Percentiles rank a stretch among this genome's conserved stretches.
Conservation (phyloP, 1,284 basidiomycete genomes). For the Apiotrichum porosum region DNA sequence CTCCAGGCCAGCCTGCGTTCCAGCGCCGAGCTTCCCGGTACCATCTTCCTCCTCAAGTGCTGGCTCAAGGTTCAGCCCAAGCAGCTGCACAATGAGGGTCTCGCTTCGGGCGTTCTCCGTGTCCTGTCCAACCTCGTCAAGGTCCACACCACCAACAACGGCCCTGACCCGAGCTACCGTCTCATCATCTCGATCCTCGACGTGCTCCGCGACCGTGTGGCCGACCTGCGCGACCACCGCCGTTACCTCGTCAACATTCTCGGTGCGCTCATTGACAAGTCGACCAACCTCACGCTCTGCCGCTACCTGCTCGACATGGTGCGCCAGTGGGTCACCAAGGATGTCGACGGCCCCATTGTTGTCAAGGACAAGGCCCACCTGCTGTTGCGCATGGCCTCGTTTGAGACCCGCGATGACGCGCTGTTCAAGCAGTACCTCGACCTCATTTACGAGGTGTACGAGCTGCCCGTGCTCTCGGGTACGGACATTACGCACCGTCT, state of each 20-base stretch:
- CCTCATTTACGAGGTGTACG: constrained; percentile 92
- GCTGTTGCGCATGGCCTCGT: constrained; percentile 83
- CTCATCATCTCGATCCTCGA: constrained; percentile 54
- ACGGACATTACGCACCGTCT: constrained; percentile 92
- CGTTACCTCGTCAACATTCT: constrained; percentile 68
- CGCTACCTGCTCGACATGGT: constrained; percentile 82
- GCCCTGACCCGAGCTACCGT: constrained; percentile 43
- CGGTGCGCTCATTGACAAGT: constrained; percentile 83
- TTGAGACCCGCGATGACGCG: constrained; percentile 71
- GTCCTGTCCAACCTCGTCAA: constrained; percentile 81
- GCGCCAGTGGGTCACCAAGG: constrained; percentile 81
- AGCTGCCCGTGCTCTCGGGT: constrained; percentile 73
- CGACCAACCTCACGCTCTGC: constrained; percentile 75
- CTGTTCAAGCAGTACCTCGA: constrained; percentile 83
- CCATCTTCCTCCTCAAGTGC: constrained; percentile 80
- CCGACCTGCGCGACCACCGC: constrained; percentile 54
- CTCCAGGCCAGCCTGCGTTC: constrained; percentile 34
- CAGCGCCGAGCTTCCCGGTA: constrained; percentile 60
- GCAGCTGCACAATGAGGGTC: constrained; percentile 67
- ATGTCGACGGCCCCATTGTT: constrained; percentile 67
- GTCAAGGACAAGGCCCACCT: constrained; percentile 94
- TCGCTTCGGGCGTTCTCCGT: constrained; percentile 72
- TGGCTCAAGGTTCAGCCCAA: constrained; percentile 80
- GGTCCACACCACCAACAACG: constrained; percentile 68
- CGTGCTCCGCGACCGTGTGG: constrained; percentile 53